Base-by-base conservation (phyloP, 192 early-diverging fungal species). In the Coemansia sp. region DNA sequence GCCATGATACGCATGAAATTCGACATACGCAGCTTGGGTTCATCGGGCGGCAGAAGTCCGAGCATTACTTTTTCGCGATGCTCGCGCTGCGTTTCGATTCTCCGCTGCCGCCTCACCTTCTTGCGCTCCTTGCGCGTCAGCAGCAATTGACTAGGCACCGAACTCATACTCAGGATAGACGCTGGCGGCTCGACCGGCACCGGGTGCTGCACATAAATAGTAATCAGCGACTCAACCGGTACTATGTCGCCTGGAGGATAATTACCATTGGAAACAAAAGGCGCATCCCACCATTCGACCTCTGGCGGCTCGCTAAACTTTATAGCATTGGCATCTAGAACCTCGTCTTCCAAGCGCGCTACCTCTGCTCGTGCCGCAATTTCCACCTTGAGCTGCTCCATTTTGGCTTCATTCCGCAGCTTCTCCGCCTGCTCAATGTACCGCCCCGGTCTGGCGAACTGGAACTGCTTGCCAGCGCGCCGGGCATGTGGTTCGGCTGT, bases 201-300 rank as follows among this genome's bases (percentile, higher is more conserved):
- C 7, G 79, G 77, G 18, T 78, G 80, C 38, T 73, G 76, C 24
- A 77, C 66, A 61, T 84, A 79, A 13, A 81, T 49, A 6, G 76
- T 65, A 3, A 84, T 64, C 38, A 81, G 70, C 41, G 76, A 97
- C 77, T 52, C 93, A 12, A 76, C 39, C n/a, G 87, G 79, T 0
- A 86, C 78, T 1, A 78, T 68, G 22, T 78, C 70, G 24, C 90
- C 78, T 49, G 86, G 84, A 39, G 88, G 88, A 79, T 98, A 98
- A 9, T 85, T 80, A 52, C 87, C 87, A 72, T 93, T 88, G 2
- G 83, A 74, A 15, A 92, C 85, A 27, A 98, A 86, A 13, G 90
- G 92, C 39, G 88, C 89, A 87, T 99, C 98, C 98, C 98, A 99
- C 98, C 98, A 99, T 79, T 99, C 98, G 12, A 93, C 88, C 2